phyloP scores from a whole-genome alignment of 2,329 filamentous ascomycete genomes.

The Aspergillus sp. region DNA sequence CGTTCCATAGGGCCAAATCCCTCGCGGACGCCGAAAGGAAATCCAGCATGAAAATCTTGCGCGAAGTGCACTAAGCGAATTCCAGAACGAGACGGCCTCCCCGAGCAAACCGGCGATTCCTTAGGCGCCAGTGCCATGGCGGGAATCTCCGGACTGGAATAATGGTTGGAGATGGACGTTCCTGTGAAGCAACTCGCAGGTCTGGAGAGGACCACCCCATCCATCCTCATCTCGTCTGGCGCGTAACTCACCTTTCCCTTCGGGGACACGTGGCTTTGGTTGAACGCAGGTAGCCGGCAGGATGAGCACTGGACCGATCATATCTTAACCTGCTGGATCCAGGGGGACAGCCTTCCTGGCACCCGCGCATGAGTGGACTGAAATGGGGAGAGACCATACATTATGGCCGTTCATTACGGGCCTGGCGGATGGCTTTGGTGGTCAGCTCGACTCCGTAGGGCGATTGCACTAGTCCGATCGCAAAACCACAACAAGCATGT shows the following conservation, averaged over 20 bases:
- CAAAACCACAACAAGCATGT: slow-evolving; percentile 10
- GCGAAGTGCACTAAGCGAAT: not conserved
- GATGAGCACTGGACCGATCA: slow-evolving; percentile 9
- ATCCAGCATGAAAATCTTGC: not conserved
- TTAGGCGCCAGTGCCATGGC: slow-evolving; percentile 17
- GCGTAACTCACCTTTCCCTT: slow-evolving; percentile 18
- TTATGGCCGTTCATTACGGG: not conserved
- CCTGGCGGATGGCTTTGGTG: not conserved
- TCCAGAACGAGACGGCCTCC: slow-evolving; percentile 3
- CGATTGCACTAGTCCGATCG: slow-evolving; percentile 4
- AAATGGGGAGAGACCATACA: not conserved
- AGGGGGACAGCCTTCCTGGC: not conserved
- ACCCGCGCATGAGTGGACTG: not conserved
- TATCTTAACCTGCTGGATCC: not conserved
- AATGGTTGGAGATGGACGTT: slow-evolving; percentile 12
- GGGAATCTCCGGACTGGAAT: not conserved
- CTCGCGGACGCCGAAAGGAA: not conserved
- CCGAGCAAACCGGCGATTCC: not conserved
- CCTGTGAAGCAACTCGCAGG: not conserved
- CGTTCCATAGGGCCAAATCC: slow-evolving; percentile 10
- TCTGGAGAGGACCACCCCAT: not conserved
- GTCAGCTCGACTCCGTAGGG: slow-evolving; percentile 15
- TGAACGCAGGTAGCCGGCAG: slow-evolving; percentile 18
- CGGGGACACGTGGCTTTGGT: slow-evolving; percentile 23
- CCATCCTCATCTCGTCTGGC: slow-evolving; percentile 17